A percentile compares a stretch with the other conserved stretches of the same genome.
Evolutionary conservation across 108 stramenopile species (phyloP).

Genomic region (Discostella stelligeroides): DNA sequence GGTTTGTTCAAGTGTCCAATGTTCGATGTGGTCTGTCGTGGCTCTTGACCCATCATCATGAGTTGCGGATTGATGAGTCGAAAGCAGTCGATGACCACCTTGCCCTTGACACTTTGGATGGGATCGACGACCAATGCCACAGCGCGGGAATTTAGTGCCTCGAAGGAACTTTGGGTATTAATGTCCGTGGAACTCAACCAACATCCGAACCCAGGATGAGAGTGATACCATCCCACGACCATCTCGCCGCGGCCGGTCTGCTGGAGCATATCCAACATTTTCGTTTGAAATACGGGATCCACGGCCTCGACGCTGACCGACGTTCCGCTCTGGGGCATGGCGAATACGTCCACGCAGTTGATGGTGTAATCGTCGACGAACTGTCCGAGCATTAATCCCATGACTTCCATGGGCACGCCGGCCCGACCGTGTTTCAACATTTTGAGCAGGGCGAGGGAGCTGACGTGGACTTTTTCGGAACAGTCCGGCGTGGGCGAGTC

Average conservation of each 20-base stretch:
- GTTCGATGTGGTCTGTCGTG: conserved; percentile 97
- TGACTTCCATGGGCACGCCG: conserved; percentile 99
- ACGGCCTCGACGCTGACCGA: conserved; percentile 98
- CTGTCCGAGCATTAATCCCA: conserved; percentile 99
- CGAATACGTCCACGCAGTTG: conserved; percentile 99
- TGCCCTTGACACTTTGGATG: conserved; percentile 99
- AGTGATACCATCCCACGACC: conserved; percentile 99
- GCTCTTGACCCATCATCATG: conserved; percentile 98
- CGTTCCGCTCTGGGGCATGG: conserved; percentile 99
- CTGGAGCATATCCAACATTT: conserved; percentile 99
- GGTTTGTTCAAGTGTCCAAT: conserved; percentile 99
- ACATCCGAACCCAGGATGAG: conserved; percentile 99
- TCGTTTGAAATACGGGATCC: conserved; percentile 98
- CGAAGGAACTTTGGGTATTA: conserved; percentile 98
- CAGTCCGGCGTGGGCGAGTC: conserved; percentile 92
- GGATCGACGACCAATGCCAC: conserved; percentile 99
- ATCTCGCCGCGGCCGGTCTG: conserved; percentile 97
- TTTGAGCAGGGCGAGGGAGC: conserved; percentile 96
- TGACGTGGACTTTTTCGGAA: conserved; percentile 98
- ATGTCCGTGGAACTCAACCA: conserved; percentile 98
- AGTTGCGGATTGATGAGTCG: conserved; percentile 98
- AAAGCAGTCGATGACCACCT: conserved; percentile 99
- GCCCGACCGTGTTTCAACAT: conserved; percentile 99
- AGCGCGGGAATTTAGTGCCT: conserved; percentile 93
- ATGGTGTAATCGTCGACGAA: conserved; percentile 99